Evolutionary conservation across 768 basidiomycete species (phyloP).

Genomic region (Tulasnella sp.): DNA sequence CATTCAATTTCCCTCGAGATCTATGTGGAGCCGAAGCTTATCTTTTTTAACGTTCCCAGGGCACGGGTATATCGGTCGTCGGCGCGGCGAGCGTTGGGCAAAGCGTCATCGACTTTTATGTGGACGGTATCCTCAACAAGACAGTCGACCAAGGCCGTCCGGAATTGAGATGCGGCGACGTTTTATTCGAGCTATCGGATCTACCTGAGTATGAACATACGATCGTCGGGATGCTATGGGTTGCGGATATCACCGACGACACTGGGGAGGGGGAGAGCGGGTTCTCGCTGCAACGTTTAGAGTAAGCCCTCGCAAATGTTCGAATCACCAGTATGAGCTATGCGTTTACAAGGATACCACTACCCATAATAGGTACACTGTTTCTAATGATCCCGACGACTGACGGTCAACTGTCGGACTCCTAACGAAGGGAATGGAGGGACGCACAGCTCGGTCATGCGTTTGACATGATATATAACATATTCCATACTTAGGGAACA

Average conservation of each 20-base stretch:
- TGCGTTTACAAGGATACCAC: background rate
- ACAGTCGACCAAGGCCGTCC: conserved; percentile 1
- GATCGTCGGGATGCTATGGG: background rate
- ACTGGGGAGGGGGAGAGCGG: background rate
- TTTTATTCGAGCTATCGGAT: background rate
- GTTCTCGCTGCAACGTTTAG: background rate
- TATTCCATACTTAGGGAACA: too few relatives aligned
- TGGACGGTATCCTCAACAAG: background rate
- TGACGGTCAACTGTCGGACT: too few relatives aligned
- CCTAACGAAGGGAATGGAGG: too few relatives aligned
- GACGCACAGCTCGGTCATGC: too few relatives aligned
- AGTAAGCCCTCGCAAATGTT: background rate
- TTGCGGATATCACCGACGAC: background rate
- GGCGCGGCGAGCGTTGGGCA: background rate
- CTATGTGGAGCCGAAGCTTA: background rate
- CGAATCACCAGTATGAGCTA: background rate
- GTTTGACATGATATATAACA: too few relatives aligned
- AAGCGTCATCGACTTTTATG: conserved; percentile 2
- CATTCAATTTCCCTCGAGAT: background rate
- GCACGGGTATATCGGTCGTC: background rate
- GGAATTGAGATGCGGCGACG: background rate
- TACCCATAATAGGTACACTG: background rate
- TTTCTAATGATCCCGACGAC: too few relatives aligned
- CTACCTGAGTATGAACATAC: background rate
- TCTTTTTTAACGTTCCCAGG: background rate